phyloP scores from a whole-genome alignment of 371 early-diverging fungal genomes.

The Syncephalastrum sp. region DNA sequence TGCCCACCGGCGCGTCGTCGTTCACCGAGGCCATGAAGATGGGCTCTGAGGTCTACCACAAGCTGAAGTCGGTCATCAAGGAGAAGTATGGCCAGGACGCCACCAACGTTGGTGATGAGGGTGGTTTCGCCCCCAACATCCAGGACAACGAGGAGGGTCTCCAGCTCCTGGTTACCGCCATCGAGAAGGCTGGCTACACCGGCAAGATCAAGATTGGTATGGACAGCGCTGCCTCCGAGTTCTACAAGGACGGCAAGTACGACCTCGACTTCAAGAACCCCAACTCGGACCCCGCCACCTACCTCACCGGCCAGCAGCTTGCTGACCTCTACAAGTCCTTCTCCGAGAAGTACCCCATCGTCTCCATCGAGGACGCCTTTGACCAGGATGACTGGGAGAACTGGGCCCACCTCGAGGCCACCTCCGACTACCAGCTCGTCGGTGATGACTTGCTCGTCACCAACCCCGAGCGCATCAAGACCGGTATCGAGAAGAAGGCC shows the following conservation, averaged over 20 bases:
- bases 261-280: constrained; percentile 97
- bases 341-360: constrained; percentile 90
- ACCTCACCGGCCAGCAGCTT: constrained; percentile 80
- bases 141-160: constrained; percentile 97
- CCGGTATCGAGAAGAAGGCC: constrained; percentile 92
- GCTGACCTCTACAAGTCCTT: constrained; percentile 85
- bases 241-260: constrained; percentile 96
- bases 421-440: constrained; percentile 87
- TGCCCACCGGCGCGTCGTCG: constrained; percentile 93
- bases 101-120: constrained; percentile 99
- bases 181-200: constrained; percentile 92
- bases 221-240: constrained; percentile 99
- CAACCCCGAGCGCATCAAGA: constrained; percentile 92
- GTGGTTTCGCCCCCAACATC: constrained; percentile 99
- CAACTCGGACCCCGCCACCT: constrained; percentile 76
- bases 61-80: constrained; percentile 95
- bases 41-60: constrained; percentile 96
- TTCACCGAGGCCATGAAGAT: constrained; percentile 98
- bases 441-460: constrained; percentile 99
- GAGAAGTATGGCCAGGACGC: constrained; percentile 98
- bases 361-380: constrained; percentile 99
- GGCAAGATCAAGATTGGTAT: constrained; percentile 97
- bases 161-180: constrained; percentile 89
- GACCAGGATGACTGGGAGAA: constrained; percentile 98
- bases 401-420: constrained; percentile 80